Evolutionary conservation across 139 green algal genomes (phyloP), one percentile per base, ranked within the genome.

Genomic region (Micractinium sp.): DNA sequence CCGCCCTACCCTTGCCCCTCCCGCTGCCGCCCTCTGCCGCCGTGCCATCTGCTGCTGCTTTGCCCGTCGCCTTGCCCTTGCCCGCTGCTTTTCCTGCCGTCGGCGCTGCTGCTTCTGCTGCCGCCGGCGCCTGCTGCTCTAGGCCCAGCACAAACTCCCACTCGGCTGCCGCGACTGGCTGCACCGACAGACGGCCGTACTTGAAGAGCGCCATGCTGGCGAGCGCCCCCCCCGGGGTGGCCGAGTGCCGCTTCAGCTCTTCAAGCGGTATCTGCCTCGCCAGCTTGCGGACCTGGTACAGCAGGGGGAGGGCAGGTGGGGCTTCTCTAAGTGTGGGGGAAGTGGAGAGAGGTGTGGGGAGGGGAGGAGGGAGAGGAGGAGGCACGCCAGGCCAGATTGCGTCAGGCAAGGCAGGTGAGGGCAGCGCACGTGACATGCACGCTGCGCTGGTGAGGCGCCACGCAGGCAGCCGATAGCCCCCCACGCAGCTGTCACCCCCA

Each of bases 191-290:
- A 35, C 94, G 82, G 20, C 86, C 81, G 20, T 60, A 89, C 22
- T 63, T 94, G 36, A 96, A 90, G n/a, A 96, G 86, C 31, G 75
- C 81, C 94, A 96, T 94, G 86, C 77, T 89, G 23, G 53, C 38
- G 0, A 96, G 88, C 29, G 33, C 69, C 2, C 86, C 89, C 0
- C 56, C 81, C 0, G 56, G 15, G 4, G 83, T 71, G 63, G 63
- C 87, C 20, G 85, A 86, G 85, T 94, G 85, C 27, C 90, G 23
- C 86, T 96, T 96, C 33, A 96, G 82, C 90, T 95, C 94, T 53
- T 93, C 87, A 9, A 96, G 90, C 5, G 89, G 86, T 23, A 96
- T 91, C 23, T 85, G 56, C 35, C 80, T 85, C 18, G 36, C 61
- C 31, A 93, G 90, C 78, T 91, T 91, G 23, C 86, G 41, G 23